A percentile compares a stretch with the other conserved stretches of the same genome.
phyloP scores from a whole-genome alignment of 306 rosid genomes.

The Dalbergia oliveri region DNA sequence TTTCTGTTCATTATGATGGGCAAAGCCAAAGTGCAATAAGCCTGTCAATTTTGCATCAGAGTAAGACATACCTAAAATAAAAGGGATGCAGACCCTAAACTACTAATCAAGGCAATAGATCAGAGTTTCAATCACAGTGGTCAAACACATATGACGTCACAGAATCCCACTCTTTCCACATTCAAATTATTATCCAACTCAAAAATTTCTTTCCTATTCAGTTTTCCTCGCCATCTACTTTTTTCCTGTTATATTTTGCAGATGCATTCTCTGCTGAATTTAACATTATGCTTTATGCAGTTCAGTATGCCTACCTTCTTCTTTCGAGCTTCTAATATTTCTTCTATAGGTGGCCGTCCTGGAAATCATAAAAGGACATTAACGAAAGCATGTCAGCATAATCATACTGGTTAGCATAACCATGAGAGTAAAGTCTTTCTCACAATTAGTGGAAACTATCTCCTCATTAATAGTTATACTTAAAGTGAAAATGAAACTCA shows the following conservation, averaged over 20 bases:
- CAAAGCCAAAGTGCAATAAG: not conserved
- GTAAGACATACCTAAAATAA: too few species aligned
- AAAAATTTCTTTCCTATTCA: not conserved
- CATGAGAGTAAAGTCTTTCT: constrained; percentile 18
- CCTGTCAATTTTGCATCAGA: not conserved
- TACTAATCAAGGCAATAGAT: too few species aligned
- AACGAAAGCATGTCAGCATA: constrained; percentile 5
- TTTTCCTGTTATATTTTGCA: constrained; percentile 20
- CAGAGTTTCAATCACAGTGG: not conserved
- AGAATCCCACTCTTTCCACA: constrained; percentile 1
- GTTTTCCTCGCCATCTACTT: not conserved
- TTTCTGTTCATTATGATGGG: constrained; percentile 3
- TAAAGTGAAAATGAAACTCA: constrained; percentile 17
- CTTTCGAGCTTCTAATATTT: constrained; percentile 70
- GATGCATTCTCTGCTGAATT: constrained; percentile 3
- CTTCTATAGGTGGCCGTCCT: constrained; percentile 88
- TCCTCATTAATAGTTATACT: not conserved
- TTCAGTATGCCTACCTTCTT: constrained; percentile 67
- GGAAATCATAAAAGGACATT: constrained; percentile 38
- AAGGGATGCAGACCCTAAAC: too few species aligned
- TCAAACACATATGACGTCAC: constrained; percentile 16
- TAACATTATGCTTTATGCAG: constrained; percentile 7
- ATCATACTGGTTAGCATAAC: constrained; percentile 28
- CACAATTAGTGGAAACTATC: constrained; percentile 11
- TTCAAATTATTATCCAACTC: constrained; percentile 8